phyloP scores from a whole-genome alignment of 1,284 basidiomycete genomes.

The Rhodotorula sp. region DNA sequence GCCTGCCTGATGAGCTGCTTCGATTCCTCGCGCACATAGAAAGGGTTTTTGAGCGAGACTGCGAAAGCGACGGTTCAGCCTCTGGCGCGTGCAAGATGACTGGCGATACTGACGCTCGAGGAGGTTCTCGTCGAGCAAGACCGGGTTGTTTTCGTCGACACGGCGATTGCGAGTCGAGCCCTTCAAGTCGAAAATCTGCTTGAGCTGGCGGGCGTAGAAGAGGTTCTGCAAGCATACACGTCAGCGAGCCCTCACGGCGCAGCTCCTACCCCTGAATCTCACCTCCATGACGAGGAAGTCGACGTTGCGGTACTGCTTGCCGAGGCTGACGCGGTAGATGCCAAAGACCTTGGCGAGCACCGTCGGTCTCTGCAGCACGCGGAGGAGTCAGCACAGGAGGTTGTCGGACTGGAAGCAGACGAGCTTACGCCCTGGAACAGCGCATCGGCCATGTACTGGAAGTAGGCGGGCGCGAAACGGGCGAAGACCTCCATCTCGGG shows the following conservation, averaged over 20 bases:
- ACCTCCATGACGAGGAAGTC: slow-evolving; percentile 90
- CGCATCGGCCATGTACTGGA: slow-evolving; percentile 91
- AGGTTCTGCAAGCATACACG: slow-evolving; percentile 59
- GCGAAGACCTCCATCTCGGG: slow-evolving; percentile 93
- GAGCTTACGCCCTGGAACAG: slow-evolving; percentile 38
- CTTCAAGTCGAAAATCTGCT: slow-evolving; percentile 89
- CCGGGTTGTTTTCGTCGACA: slow-evolving; percentile 87
- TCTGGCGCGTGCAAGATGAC: slow-evolving; percentile 59
- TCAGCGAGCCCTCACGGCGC: no score
- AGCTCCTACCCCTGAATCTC: not conserved
- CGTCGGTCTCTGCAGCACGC: slow-evolving; percentile 68
- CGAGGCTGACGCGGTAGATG: slow-evolving; percentile 91
- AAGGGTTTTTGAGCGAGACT: slow-evolving; percentile 59
- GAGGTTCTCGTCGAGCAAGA: slow-evolving; percentile 77
- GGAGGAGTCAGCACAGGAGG: not conserved
- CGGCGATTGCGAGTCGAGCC: slow-evolving; percentile 81
- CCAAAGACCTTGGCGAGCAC: slow-evolving; percentile 96
- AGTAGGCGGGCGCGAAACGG: slow-evolving; percentile 95
- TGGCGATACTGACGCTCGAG: slow-evolving; percentile 35
- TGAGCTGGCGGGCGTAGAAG: slow-evolving; percentile 70
- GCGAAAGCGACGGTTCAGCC: slow-evolving; percentile 5
- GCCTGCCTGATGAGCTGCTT: slow-evolving; percentile 89
- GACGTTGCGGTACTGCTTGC: slow-evolving; percentile 77
- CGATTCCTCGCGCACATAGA: slow-evolving; percentile 91
- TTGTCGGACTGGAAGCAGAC: not conserved